Base-by-base conservation (phyloP, 2,329 filamentous ascomycete genomes). In the Arthrobotrys conoides region DNA sequence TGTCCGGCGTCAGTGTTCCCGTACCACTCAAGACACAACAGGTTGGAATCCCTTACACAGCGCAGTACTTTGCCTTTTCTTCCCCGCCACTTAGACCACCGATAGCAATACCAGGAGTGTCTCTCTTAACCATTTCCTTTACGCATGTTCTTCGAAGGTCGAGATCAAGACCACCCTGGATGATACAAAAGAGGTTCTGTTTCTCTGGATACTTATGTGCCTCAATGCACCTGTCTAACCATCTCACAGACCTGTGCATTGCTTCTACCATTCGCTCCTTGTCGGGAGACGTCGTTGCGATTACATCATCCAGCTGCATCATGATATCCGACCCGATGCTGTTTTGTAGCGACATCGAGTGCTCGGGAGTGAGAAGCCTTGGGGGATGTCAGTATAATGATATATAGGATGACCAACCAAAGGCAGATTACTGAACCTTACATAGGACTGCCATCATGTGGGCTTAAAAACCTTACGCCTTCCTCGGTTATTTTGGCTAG, bases 281-380 rank as follows among this genome's bases (percentile, higher is more conserved):
- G 84, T 99, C 96, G 0, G 95, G 95, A 0, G 94, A 97, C 0
- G 96, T 99, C 0, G 96, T 98, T 33, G 94, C 95, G 65, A 99
- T 92, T 14, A 99, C 96, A 84, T 99, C 96, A 87, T 99, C 96
- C 3, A 99, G 90, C 85, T 99, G 96, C 96, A 99, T 99, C 81
- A 98, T 97, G 82, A 99, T 98, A 85, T 99, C 96, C 80, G 93
- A 97, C 80, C 96, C 96, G 83, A 99, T 99, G 69, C 92, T 95
- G 85, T 99, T 98, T 84, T 99, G 96, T 2, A 99, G 88, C 10
- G 91, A 91, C 82, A 99, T 97, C 0, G 96, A 98, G 86, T 98
- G 95, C 84, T 99, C 96, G 0, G 96, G 96, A 0, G 96, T 99
- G 57, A 99, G 90, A 10, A 99, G 90, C 88, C 88, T 89, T 66